Percentiles rank a stretch among this genome's conserved stretches.
Conservation (phyloP, 495 filamentous ascomycete genomes). For the Penicillium goetzii region DNA sequence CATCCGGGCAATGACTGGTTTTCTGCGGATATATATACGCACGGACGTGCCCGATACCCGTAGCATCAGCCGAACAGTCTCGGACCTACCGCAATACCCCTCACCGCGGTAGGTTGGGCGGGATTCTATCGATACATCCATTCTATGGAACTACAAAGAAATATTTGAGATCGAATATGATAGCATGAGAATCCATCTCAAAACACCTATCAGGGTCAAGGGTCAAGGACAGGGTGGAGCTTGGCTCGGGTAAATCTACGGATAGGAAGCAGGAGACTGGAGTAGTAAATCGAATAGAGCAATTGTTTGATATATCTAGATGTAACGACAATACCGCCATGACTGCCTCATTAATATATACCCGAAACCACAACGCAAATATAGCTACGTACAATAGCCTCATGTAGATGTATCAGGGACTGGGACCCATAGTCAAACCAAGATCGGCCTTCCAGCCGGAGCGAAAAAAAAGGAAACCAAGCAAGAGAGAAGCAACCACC, state of each 20-base stretch:
- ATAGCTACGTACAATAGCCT: conserved; percentile 15
- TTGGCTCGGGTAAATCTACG: neutral
- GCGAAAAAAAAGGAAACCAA: neutral
- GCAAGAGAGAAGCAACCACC: neutral
- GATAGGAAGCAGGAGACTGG: neutral
- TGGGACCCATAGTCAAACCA: neutral
- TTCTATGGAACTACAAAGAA: too few species aligned
- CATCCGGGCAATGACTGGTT: too few species aligned
- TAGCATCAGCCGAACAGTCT: too few species aligned
- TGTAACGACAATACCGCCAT: neutral
- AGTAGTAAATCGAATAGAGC: neutral
- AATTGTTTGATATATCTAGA: neutral
- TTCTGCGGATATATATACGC: too few species aligned
- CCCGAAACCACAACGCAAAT: conserved; percentile 12
- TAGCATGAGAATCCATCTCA: too few species aligned
- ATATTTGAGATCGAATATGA: too few species aligned
- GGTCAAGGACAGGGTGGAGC: too few species aligned
- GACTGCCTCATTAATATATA: conserved; percentile 10
- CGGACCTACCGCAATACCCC: too few species aligned
- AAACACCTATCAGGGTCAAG: too few species aligned
- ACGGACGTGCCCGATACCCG: too few species aligned
- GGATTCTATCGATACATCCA: too few species aligned
- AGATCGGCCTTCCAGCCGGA: neutral
- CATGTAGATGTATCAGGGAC: neutral
- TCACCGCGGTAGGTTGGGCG: too few species aligned